These are phyloP conservation scores for Seiridium unicorne DNA, from an alignment of 2,329 filamentous ascomycete species.

Conservation along the genomic window DNA sequence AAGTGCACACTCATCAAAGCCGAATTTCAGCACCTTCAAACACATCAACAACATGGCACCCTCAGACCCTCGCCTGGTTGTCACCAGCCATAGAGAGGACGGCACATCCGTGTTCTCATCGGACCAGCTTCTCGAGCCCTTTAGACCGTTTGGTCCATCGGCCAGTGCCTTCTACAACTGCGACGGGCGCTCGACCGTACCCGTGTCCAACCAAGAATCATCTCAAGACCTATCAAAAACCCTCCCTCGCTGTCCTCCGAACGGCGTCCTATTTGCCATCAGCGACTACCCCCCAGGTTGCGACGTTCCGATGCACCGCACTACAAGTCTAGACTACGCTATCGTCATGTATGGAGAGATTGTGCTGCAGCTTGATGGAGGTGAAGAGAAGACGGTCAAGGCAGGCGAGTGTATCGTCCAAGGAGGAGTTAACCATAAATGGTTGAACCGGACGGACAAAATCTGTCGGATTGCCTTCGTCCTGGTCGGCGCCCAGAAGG, in stretches of 20 bases:
- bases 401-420: conserved; percentile 39
- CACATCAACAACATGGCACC: background rate
- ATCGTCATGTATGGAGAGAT: conserved; percentile 37
- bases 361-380: conserved; percentile 37
- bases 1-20: background rate
- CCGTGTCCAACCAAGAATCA: conserved; percentile 25
- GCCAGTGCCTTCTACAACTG: conserved; percentile 28
- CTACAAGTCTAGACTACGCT: conserved; percentile 37
- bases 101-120: conserved; percentile 30
- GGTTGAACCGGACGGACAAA: conserved; percentile 43
- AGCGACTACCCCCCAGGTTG: conserved; percentile 27
- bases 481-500: conserved; percentile 37
- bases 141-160: conserved; percentile 30
- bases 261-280: conserved; percentile 33
- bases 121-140: conserved; percentile 23
- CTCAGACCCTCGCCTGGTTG: conserved; percentile 24
- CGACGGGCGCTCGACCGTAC: conserved; percentile 26
- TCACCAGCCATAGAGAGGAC: conserved; percentile 25
- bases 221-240: conserved; percentile 11
- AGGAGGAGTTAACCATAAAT: conserved; percentile 42
- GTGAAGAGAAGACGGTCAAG: conserved; percentile 34
- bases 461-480: conserved; percentile 37
- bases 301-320: conserved; percentile 39
- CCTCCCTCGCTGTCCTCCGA: conserved; percentile 32
- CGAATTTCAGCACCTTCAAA: background rate